A percentile compares a stretch with the other conserved stretches of the same genome.
phyloP scores from a whole-genome alignment of 2,329 filamentous ascomycete species.

The Phyllosticta paracitricarpa region DNA sequence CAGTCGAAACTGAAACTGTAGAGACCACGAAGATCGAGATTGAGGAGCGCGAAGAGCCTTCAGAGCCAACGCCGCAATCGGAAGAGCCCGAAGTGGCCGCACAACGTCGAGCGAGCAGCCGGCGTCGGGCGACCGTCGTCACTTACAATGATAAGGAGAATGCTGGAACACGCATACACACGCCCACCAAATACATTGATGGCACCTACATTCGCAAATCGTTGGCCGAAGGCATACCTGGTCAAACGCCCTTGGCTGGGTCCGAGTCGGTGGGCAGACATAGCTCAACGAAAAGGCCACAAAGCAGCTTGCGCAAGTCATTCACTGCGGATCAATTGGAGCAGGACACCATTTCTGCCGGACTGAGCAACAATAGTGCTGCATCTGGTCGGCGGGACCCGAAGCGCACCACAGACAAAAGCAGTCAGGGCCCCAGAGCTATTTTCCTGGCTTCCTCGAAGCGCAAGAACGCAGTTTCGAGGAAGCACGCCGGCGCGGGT shows the following conservation, averaged over 20 bases:
- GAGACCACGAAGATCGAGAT: constrained; percentile 14
- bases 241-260: background rate
- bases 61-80: constrained; percentile 14
- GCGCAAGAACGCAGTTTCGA: background rate
- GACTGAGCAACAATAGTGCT: background rate
- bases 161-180: constrained; percentile 52
- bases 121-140: constrained; percentile 45
- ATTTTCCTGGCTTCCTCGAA: background rate
- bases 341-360: background rate
- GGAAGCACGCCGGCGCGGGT: background rate
- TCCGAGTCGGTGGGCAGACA: background rate
- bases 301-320: background rate
- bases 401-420: background rate
- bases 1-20: constrained; percentile 15
- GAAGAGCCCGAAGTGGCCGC: constrained; percentile 15
- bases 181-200: constrained; percentile 34
- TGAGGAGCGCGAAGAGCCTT: constrained; percentile 13
- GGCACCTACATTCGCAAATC: constrained; percentile 10
- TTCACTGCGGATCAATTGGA: background rate
- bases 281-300: background rate
- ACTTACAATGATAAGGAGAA: constrained; percentile 59
- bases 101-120: constrained; percentile 39
- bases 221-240: constrained; percentile 19
- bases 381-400: background rate
- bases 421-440: background rate